phyloP scores from a whole-genome alignment of 2,329 filamentous ascomycete species.

The Beauveria australis region DNA sequence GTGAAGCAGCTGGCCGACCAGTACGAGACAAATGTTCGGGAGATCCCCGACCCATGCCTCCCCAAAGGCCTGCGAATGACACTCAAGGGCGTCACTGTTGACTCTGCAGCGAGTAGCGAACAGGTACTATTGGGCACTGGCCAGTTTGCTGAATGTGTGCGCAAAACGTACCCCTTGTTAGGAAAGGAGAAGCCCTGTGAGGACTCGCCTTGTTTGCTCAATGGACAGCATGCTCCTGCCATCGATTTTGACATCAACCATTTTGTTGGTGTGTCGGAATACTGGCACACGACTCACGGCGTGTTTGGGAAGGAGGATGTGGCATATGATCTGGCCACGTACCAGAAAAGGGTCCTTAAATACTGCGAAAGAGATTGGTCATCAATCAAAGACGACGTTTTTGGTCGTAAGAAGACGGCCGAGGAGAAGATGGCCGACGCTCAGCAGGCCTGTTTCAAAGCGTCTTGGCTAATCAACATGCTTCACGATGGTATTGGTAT shows the following conservation, averaged over 20 bases:
- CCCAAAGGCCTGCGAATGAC: conserved; percentile 69
- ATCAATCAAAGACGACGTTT: conserved; percentile 59
- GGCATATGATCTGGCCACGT: conserved; percentile 82
- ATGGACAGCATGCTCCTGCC: conserved; percentile 84
- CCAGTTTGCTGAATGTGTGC: conserved; percentile 75
- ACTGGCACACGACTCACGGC: conserved; percentile 97
- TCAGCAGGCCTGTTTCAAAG: conserved; percentile 91
- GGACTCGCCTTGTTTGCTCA: conserved; percentile 78
- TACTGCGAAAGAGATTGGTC: conserved; percentile 84
- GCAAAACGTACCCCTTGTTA: conserved; percentile 73
- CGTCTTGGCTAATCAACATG: conserved; percentile 95
- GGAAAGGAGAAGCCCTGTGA: conserved; percentile 81
- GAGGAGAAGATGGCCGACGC: conserved; percentile 73
- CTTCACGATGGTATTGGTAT: conserved; percentile 93
- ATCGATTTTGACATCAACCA: conserved; percentile 98
- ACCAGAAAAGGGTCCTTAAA: conserved; percentile 73
- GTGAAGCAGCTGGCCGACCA: conserved; percentile 66
- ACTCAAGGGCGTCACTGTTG: conserved; percentile 54
- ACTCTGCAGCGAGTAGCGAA: conserved; percentile 25
- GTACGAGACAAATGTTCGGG: conserved; percentile 48
- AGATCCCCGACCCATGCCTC: conserved; percentile 85
- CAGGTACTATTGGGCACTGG: conserved; percentile 71
- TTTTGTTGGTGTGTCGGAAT: conserved; percentile 95
- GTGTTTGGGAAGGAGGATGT: conserved; percentile 76
- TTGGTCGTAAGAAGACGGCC: conserved; percentile 60